Percentiles rank a stretch among this genome's conserved stretches.
phyloP scores from a whole-genome alignment of 305 asterid genomes.

The Ajuga reptans region DNA sequence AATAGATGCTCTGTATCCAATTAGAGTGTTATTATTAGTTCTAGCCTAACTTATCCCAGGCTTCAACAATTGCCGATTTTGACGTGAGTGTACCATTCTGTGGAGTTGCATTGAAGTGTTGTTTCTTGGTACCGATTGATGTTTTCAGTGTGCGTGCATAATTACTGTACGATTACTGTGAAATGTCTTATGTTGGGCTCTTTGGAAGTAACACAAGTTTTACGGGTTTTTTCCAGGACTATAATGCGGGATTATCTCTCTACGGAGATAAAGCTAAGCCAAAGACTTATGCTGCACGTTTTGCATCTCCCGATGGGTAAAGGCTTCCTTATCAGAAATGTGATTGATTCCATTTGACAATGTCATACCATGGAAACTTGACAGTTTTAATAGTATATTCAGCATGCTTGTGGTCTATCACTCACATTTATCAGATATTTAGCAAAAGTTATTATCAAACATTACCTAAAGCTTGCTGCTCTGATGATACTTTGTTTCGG shows the following conservation, averaged over 20 bases:
- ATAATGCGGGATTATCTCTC: constrained; percentile 72
- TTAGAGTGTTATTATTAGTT: background rate
- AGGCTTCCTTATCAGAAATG: constrained; percentile 1
- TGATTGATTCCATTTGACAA: background rate
- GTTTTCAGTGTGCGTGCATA: background rate
- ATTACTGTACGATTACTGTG: background rate
- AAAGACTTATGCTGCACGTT: constrained; percentile 86
- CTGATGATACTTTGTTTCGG: background rate
- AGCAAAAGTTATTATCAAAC: background rate
- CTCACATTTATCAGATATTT: background rate
- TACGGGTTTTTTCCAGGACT: constrained; percentile 45
- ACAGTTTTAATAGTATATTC: background rate
- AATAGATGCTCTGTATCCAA: background rate
- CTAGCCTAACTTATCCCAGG: background rate
- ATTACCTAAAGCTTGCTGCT: background rate
- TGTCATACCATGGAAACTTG: background rate
- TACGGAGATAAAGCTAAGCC: constrained; percentile 95
- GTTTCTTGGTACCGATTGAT: background rate
- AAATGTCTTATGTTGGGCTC: background rate
- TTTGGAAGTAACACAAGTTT: background rate
- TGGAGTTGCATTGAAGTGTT: background rate
- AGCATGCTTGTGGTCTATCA: background rate
- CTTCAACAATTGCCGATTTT: background rate
- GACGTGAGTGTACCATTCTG: background rate
- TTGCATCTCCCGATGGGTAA: constrained; percentile 88